Conservation (phyloP, 1,139 yeast genomes). For the Taiozyma sp. region DNA sequence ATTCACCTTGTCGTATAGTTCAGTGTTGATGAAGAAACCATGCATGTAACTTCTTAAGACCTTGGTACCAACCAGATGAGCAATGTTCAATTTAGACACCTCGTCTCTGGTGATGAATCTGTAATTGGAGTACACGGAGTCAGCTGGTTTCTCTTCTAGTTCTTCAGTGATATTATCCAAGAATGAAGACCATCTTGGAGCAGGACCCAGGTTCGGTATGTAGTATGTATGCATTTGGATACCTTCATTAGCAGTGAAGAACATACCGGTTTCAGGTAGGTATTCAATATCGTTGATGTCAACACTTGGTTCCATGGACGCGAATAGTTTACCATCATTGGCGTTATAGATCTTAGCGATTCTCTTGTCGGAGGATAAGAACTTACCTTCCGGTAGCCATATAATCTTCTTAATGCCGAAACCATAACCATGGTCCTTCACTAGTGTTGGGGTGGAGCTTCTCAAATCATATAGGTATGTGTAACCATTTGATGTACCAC, state of each 20-base stretch:
- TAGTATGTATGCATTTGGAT: conserved; percentile 97
- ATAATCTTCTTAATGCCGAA: conserved; percentile 79
- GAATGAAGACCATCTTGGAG: conserved; percentile 98
- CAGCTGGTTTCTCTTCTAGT: conserved; percentile 90
- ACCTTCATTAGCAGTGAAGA: conserved; percentile 95
- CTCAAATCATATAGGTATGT: conserved; percentile 84
- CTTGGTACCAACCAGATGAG: conserved; percentile 86
- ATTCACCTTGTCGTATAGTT: conserved; percentile 86
- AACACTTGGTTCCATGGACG: conserved; percentile 96
- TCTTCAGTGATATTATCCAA: conserved; percentile 96
- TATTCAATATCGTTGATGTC: conserved; percentile 94
- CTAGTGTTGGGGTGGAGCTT: conserved; percentile 74
- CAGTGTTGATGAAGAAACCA: conserved; percentile 92
- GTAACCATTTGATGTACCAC: conserved; percentile 88
- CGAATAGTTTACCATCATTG: conserved; percentile 73
- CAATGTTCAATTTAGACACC: conserved; percentile 71
- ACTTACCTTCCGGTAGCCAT: conserved; percentile 62
- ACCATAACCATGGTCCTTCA: conserved; percentile 96
- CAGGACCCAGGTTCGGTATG: conserved; percentile 92
- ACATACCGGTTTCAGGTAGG: conserved; percentile 88
- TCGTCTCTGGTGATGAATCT: conserved; percentile 92
- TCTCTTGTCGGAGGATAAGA: conserved; percentile 83
- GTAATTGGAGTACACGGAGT: conserved; percentile 89
- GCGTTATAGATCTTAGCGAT: conserved; percentile 93
- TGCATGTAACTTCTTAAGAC: conserved; percentile 96